Evolutionary conservation across 352 stramenopile genomes (phyloP).

Genomic region (Thalassiosira hispida): DNA sequence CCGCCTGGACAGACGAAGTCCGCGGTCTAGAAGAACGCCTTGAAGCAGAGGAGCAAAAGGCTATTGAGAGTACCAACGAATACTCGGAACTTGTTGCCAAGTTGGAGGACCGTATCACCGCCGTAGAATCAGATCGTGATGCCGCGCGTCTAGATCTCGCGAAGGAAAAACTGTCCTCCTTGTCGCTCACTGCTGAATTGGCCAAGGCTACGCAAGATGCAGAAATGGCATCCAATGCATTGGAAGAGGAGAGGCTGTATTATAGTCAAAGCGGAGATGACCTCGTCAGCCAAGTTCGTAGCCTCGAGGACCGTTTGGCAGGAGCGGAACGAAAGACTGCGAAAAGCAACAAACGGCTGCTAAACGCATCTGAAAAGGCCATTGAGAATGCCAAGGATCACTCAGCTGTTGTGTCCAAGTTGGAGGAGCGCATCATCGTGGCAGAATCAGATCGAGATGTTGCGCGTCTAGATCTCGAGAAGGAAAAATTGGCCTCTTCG

Average conservation of each 20-base stretch:
- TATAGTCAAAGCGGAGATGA: neutral
- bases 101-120: constrained; percentile 4
- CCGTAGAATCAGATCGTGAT: constrained; percentile 11
- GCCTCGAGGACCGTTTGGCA: neutral
- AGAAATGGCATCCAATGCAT: neutral
- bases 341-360: neutral
- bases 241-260: neutral
- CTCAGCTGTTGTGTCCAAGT: neutral
- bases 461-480: neutral
- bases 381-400: neutral
- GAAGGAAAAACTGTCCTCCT: neutral
- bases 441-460: constrained; percentile 16
- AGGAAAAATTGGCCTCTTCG: neutral
- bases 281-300: neutral
- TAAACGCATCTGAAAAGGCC: neutral
- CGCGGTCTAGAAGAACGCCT: constrained; percentile 17
- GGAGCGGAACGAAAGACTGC: neutral
- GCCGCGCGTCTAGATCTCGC: neutral
- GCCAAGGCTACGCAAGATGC: neutral
- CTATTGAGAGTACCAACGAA: constrained; percentile 6
- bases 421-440: neutral
- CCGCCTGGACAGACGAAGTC: constrained; percentile 1
- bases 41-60: constrained; percentile 5
- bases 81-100: neutral
- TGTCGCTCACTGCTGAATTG: neutral